Base-by-base conservation (phyloP, 345 rosid genomes). In the Eutrema japonicum region DNA sequence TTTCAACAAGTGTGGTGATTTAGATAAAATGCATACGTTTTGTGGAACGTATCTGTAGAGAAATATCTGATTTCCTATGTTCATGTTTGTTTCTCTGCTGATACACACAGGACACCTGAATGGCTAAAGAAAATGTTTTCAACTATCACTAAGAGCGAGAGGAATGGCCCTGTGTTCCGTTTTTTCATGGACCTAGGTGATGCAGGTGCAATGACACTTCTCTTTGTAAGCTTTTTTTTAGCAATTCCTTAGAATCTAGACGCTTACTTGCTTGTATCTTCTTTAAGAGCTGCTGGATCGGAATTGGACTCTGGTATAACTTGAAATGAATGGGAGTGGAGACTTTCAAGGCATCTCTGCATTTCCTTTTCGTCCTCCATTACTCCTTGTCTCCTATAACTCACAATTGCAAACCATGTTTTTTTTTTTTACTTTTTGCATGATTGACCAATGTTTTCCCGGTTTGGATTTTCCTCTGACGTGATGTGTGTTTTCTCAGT, bases 101-200 rank as follows among this genome's bases (percentile, higher is more conserved):
- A 12, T 72, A 6, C 69, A 6, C 69, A 29, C 63, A 92, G 99
- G 68, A 86, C 96, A 73, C 97, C 97, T 7, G 74, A 85, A 81
- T 95, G 99, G 99, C 85, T 95, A 50, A 95, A 92, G 91, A 90
- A 90, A 75, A 63, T 95, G 69, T 90, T 88, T 81, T 80, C 96
- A 7, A 78, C 73, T 14, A 86, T 95, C 61, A 88, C 88, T 49
- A 95, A 83, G 87, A 87, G 96, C 7, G 88, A 88, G 84, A 90
- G 92, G 84, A 90, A 83, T 16, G 93, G 96, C 36, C 96, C 97
- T 7, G 93, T 95, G 61, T 92, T 92, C 66, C 89, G 96, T 7
- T 92, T 92, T 71, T 90, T 95, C 85, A 82, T 92, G 91, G 99
- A 95, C 82, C 84, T 92, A 50, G 96, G 99, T 51, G 99, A 95